Evolutionary conservation across 768 basidiomycete genomes (phyloP), one percentile per base, ranked within the genome.

Genomic region (Pleurotus tuber-regium): DNA sequence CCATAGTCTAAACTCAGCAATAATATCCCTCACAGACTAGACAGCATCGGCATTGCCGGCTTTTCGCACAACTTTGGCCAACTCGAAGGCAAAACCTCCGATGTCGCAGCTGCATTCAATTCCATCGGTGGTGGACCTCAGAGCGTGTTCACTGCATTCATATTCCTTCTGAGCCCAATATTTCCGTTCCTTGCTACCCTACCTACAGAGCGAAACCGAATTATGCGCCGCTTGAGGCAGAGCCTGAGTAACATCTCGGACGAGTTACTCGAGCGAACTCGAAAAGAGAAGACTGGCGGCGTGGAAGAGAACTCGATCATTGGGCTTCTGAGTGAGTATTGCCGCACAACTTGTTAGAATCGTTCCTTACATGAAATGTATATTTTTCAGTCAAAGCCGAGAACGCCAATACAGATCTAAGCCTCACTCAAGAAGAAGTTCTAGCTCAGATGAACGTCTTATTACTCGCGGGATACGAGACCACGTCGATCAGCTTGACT

Each of bases 61-160:
- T 84, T 84, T 51, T 76, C 77, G 4, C 76, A 84, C 56, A 69
- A 82, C 57, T 85, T 85, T 54, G 73, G 73, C 11, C 63, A 77
- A 0, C 67, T 84, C 4, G 72, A 78, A 11, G 81, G 81, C 4
- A 71, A 76, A 50, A 61, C 60, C 24, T 67, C 76, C 3, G 55
- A 66, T 2, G 68, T 82, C 14, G 65, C 70, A 2, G 66, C 72
- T 4, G 65, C 69, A 1, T 76, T 79, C 44, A 80, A 74, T 12
- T 60, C 66, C 0, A 69, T 75, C 39, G 64, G 64, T 4, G 59
- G 43, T 24, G 53, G 55, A 12, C 59, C 69, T 4, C 54, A 55
- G 11, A 63, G 65, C 4, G 36, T 64, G 4, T 25, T 72, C 41
- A 11, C 46, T 16, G 28, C 46, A 4, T 48, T 48, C 31, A 48